Evolutionary conservation across 805 yeast genomes (phyloP).

Genomic region (Nakazawaea wickerhamii): DNA sequence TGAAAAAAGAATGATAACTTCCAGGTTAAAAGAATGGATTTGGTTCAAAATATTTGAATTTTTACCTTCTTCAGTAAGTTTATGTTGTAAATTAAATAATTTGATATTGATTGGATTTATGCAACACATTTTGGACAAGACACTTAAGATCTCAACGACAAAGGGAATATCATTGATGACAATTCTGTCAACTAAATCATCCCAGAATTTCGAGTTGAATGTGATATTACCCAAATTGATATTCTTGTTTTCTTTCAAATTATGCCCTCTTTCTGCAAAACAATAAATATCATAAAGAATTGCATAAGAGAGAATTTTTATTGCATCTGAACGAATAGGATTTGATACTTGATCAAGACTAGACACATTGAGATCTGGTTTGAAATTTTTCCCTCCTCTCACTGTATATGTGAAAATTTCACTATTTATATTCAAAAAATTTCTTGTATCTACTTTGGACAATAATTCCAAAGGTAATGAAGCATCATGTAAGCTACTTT

Average conservation of each 20-base stretch:
- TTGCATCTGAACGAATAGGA: constrained; percentile 18
- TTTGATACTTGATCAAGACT: constrained; percentile 1
- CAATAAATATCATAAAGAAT: constrained; percentile 42
- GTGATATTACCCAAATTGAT: not conserved
- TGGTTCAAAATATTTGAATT: not conserved
- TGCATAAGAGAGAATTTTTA: constrained; percentile 34
- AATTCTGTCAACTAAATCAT: not conserved
- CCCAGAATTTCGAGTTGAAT: constrained; percentile 10
- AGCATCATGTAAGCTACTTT: constrained; percentile 18
- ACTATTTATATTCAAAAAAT: constrained; percentile 39
- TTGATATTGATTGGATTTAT: constrained; percentile 8
- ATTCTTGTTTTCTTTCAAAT: constrained; percentile 17
- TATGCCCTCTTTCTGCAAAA: constrained; percentile 34
- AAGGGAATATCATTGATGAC: constrained; percentile 7
- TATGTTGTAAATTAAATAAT: not conserved
- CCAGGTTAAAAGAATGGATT: not conserved
- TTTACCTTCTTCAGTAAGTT: not conserved
- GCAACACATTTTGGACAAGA: constrained; percentile 8
- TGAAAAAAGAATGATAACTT: not conserved
- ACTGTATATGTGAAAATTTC: constrained; percentile 20
- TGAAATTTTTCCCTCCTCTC: constrained; percentile 4
- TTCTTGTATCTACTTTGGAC: constrained; percentile 42
- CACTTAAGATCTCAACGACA: constrained; percentile 5
- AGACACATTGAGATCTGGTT: not conserved
- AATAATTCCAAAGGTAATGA: constrained; percentile 32